Percentiles rank a stretch among this genome's conserved stretches.
Conservation (phyloP, 768 basidiomycete species). For the Leccinum variicolor region DNA sequence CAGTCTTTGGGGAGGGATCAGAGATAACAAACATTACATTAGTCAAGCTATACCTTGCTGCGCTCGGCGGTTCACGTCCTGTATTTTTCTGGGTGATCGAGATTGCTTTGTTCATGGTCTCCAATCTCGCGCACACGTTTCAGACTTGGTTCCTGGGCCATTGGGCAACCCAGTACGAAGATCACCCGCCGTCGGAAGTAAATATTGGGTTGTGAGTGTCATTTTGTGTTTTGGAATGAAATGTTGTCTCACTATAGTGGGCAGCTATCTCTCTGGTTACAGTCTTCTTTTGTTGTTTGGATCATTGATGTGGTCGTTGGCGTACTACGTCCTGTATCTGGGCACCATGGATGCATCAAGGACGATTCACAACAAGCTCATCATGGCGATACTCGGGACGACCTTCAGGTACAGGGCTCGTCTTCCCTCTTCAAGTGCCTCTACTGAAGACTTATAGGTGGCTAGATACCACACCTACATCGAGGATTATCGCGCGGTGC, state of each 20-base stretch:
- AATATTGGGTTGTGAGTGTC: not conserved
- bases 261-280: not conserved
- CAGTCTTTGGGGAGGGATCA: not conserved
- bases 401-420: not conserved
- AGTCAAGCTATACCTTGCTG: conserved; percentile 2
- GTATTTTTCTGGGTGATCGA: not conserved
- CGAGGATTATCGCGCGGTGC: not conserved
- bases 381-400: not conserved
- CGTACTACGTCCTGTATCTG: not conserved
- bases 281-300: not conserved
- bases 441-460: not conserved
- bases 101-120: not conserved
- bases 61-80: not conserved
- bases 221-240: not conserved
- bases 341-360: not conserved
- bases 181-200: not conserved
- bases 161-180: conserved; percentile 5
- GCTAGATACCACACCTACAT: not conserved
- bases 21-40: not conserved
- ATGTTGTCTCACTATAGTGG: not conserved
- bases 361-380: not conserved
- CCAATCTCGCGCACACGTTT: not conserved
- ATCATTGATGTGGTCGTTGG: not conserved
- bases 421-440: not conserved
- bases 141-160: conserved; percentile 4